Conservation (phyloP, 768 basidiomycete species). For the Obba rivulosa region DNA sequence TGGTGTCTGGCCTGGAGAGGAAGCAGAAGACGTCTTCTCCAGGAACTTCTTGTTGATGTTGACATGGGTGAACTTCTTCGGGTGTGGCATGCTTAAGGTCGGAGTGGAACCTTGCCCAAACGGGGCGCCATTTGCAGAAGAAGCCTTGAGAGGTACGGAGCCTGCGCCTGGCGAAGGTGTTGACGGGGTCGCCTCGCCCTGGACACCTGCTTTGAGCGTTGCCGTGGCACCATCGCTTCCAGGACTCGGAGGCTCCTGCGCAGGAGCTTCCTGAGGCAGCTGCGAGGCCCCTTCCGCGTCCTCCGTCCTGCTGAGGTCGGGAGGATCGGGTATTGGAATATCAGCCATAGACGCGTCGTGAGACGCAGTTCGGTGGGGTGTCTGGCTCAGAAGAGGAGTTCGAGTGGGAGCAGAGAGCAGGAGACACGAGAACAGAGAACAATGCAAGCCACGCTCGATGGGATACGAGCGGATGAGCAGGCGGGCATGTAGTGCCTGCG, state of each 20-base stretch:
- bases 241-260: slow-evolving; percentile 1
- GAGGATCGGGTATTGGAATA: slow-evolving; percentile 32
- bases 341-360: slow-evolving; percentile 79
- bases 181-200: slow-evolving; percentile 15
- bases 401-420: background rate
- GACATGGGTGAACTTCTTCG: slow-evolving; percentile 84
- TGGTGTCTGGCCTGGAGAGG: slow-evolving; percentile 40
- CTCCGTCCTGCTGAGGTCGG: slow-evolving; percentile 1
- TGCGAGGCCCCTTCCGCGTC: slow-evolving; percentile 4
- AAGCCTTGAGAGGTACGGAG: slow-evolving; percentile 1
- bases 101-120: slow-evolving; percentile 7
- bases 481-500: background rate
- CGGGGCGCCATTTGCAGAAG: slow-evolving; percentile 8
- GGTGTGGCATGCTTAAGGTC: slow-evolving; percentile 37
- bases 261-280: background rate
- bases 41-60: slow-evolving; percentile 97
- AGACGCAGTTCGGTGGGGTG: slow-evolving; percentile 40
- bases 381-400: background rate
- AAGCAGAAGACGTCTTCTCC: slow-evolving; percentile 73
- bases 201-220: background rate
- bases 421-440: background rate
- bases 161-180: slow-evolving; percentile 16
- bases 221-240: too few species aligned
- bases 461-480: background rate
- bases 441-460: background rate